Evolutionary conservation across 441 rosid genomes (phyloP).

Genomic region (Geranium incanum): DNA sequence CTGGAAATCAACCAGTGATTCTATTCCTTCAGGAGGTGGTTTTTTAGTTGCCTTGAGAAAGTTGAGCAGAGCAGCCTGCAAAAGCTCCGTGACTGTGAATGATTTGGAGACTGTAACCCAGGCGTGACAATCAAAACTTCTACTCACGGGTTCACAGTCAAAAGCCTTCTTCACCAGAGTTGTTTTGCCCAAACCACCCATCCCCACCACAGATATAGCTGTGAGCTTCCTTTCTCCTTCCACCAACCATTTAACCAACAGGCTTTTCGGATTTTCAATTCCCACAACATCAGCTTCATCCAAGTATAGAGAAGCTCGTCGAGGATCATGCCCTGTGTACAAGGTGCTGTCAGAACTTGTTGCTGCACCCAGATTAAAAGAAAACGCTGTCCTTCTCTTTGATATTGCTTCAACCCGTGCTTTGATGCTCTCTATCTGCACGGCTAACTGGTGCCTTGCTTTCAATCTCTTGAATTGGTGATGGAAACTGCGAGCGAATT

Average conservation of each 20-base stretch:
- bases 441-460: conserved; percentile 11
- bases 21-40: conserved; percentile 13
- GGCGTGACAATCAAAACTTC: conserved; percentile 12
- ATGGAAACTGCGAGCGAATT: neutral
- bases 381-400: conserved; percentile 4
- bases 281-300: conserved; percentile 15
- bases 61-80: conserved; percentile 9
- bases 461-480: conserved; percentile 8
- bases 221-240: conserved; percentile 2
- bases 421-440: conserved; percentile 8
- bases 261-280: conserved; percentile 12
- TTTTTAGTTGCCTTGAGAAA: conserved; percentile 7
- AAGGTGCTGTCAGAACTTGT: conserved; percentile 5
- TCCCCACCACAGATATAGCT: conserved; percentile 15
- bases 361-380: neutral
- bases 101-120: conserved; percentile 16
- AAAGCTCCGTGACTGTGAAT: conserved; percentile 2
- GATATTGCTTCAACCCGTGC: neutral
- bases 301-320: conserved; percentile 12
- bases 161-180: conserved; percentile 17
- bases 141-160: conserved; percentile 11
- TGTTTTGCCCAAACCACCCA: conserved; percentile 19
- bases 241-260: neutral
- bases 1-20: conserved; percentile 8
- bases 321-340: conserved; percentile 14